Evolutionary conservation across 345 rosid species (phyloP), one percentile per base, ranked within the genome.

Genomic region (Melastoma malabathricum): DNA sequence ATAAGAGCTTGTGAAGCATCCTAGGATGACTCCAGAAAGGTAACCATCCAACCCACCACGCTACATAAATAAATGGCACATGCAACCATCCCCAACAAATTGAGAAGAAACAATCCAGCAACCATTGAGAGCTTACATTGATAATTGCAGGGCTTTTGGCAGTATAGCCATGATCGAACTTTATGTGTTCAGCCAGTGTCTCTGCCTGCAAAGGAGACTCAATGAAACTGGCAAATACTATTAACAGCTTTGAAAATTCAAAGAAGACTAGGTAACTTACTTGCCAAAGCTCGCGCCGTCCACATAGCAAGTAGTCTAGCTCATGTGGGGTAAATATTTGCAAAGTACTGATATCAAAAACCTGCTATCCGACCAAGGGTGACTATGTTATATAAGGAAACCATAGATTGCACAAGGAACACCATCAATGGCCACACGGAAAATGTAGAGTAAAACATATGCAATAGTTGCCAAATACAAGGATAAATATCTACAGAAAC

Each of bases 201-300:
- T 81, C 97, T 15, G 83, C 71, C 99, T 93, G 85, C 74, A 3
- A 22, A 14, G 15, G 18, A 14, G 31, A 44, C 23, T 16, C 22
- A 34, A 51, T 34, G 17, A 2, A 15, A 3, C 34, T n/a, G 44
- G 23, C 16, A 15, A 51, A 25, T 8, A 14, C 16, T 29, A 31
- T 34, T 34, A 34, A 9, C 41, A 34, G 41, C 41, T 34, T 34
- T 34, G 41, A 34, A 34, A 34, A 34, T 34, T 34, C 9, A 16
- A 23, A 44, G 5, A 5, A 14, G 23, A 20, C 18, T 18, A 12
- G 4, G 50, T 20, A 60, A 46, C 22, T 46, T 74, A 88, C 97
- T 97, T 93, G 82, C 99, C 99, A 88, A 79, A 88, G 54, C 72
- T 93, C 99, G 66, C 97, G 74, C 43, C 87, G 97, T 43, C 99